Evolutionary conservation across 2,329 filamentous ascomycete genomes (phyloP), one percentile per base, ranked within the genome.

Genomic region (Penicillium hordei): DNA sequence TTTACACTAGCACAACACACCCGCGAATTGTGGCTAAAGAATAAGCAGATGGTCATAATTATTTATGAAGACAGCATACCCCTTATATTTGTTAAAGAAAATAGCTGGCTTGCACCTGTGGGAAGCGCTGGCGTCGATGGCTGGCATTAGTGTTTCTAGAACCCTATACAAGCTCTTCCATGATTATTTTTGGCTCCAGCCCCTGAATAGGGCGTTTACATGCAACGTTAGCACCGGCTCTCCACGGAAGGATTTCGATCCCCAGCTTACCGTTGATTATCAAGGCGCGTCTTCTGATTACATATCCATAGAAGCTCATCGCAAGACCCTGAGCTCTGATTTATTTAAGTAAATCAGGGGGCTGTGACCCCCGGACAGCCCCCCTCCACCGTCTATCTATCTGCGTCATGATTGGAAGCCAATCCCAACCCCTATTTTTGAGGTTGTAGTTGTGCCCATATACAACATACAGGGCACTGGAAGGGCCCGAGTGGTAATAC

Each of bases 11-110:
- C 55, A 39, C 48, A 42, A 51, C 58, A 51, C 58, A 54, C 48
- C 29, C 55, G 39, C 48, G 50, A 62, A 59, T 27, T 63, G 63
- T 64, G 62, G 63, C 64, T 66, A 38, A 39, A 42, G 23, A 49
- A 33, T 8, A 25, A 23, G 2, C 33, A 54, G 48, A 29, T 7
- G 36, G 7, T 12, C 54, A 56, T 36, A 36, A 44, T 29, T 38
- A 52, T 44, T 52, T 36, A 52, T 52, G 54, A 31, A 27, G 5
- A 23, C 15, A 39, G 9, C 17, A 7, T 34, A 17, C 17, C 29
- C 48, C 7, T 31, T n/a, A 19, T 39, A 56, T 51, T 12, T 27
- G 19, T 56, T 40, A n/a, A 13, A 33, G 7, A 27, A 33, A 29
- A 31, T 52, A 21, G 48, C 40, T 56, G 45, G 33, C 31, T 29